These are phyloP conservation scores for Pythium scleroteichum DNA, from an alignment of 352 stramenopile species.

Conservation along the genomic window DNA sequence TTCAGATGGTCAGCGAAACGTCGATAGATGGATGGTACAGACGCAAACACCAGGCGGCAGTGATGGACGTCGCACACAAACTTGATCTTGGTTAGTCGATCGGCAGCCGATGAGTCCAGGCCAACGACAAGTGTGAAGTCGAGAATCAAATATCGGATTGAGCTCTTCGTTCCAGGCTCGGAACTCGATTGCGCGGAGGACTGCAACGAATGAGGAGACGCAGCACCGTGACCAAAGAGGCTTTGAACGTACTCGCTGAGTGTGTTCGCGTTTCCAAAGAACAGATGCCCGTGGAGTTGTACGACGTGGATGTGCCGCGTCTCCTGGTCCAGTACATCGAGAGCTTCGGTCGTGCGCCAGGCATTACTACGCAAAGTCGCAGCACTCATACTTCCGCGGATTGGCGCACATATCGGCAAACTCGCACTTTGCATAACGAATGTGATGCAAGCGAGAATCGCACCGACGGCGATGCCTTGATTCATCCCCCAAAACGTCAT, in stretches of 20 bases:
- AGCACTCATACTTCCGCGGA: slow-evolving; percentile 91
- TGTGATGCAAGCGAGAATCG: slow-evolving; percentile 85
- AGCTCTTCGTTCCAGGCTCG: background rate
- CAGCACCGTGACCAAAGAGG: slow-evolving; percentile 44
- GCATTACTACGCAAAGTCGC: slow-evolving; percentile 86
- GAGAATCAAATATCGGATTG: slow-evolving; percentile 75
- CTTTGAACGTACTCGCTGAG: slow-evolving; percentile 87
- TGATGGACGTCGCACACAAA: slow-evolving; percentile 65
- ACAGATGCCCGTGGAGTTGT: slow-evolving; percentile 79
- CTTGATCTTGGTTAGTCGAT: slow-evolving; percentile 81
- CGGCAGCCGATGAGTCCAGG: slow-evolving; percentile 85
- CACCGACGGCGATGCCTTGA: slow-evolving; percentile 84
- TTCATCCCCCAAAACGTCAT: slow-evolving; percentile 95
- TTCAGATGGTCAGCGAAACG: slow-evolving; percentile 64
- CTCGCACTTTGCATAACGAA: slow-evolving; percentile 90
- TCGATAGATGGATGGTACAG: slow-evolving; percentile 56
- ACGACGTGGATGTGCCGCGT: slow-evolving; percentile 81
- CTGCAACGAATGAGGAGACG: background rate
- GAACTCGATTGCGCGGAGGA: background rate
- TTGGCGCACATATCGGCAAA: slow-evolving; percentile 79
- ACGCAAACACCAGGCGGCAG: slow-evolving; percentile 72
- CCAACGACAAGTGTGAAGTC: slow-evolving; percentile 93
- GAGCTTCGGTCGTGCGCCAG: slow-evolving; percentile 70
- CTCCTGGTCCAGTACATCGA: slow-evolving; percentile 77
- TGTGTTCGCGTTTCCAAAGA: slow-evolving; percentile 91